Base-by-base conservation (phyloP, 495 filamentous ascomycete species). In the Penicillium simplicissimum region DNA sequence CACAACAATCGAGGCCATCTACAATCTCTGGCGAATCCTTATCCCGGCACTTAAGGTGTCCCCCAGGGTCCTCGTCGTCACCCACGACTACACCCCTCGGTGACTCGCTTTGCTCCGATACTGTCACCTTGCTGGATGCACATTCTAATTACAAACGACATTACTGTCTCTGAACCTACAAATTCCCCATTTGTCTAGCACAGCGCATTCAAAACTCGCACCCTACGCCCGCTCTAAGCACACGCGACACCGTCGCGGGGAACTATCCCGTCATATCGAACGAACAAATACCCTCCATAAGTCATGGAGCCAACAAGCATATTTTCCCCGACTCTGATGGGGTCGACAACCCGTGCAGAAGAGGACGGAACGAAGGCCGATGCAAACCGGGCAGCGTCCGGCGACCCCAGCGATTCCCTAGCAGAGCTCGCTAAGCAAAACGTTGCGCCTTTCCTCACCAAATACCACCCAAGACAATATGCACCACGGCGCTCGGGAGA, bases 391-490 rank as follows among this genome's bases (percentile, higher is more conserved):
- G 53, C 64, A 34, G 33, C 52, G 42, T 67, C 57, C 57, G 59
- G 62, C 61, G 60, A 62, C 15, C 64, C 61, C 58, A 58, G 48
- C 43, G 64, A 62, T 34, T 49, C 67, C 11, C 69, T 78, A n/a
- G 69, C 74, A 21, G 83, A 80, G 61, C 73, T 84, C 15, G 83
- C 78, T 11, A 79, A 72, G 40, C 71, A 84, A 42, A 85, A 78
- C 51, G 84, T 96, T 47, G 88, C 88, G 4, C 92, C 93, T 1
- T 96, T 96, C 67, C 82, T 97, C 48, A 85, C 86, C 55, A 88
- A 89, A 73, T 91, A 97, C 65, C 93, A 96, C 8, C 93, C 92
- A 1, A 84, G 84, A 42, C 84, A 92, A 69, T 96, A 96, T 73
- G 90, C 90, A 3, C 89, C 88, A 3, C 74, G 87, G 53, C 87